These are phyloP conservation scores for Hansenula anomala DNA, from an alignment of 1,139 yeast species.

Conservation along the genomic window DNA sequence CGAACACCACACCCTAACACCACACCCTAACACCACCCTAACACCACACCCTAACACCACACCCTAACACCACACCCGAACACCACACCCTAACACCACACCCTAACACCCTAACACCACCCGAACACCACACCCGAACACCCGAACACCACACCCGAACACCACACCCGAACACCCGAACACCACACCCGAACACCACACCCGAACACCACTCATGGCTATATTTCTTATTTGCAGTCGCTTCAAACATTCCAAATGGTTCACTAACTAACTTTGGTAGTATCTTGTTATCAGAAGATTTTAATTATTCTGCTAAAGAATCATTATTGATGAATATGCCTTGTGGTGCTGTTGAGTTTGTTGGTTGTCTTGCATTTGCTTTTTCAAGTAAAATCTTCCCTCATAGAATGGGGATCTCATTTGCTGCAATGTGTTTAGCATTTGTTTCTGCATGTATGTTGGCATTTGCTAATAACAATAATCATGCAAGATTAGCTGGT, in stretches of 20 bases:
- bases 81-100: too few relatives aligned
- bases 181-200: too few relatives aligned
- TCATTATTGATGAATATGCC: conserved; percentile 36
- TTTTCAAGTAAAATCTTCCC: conserved; percentile 12
- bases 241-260: conserved; percentile 17
- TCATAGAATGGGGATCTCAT: conserved; percentile 1
- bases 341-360: conserved; percentile 33
- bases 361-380: conserved; percentile 37
- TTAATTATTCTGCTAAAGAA: conserved; percentile 33
- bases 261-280: conserved; percentile 23
- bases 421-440: background rate
- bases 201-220: too few relatives aligned
- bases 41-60: too few relatives aligned
- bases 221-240: conserved; percentile 34
- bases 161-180: too few relatives aligned
- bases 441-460: conserved; percentile 3
- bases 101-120: too few relatives aligned
- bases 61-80: too few relatives aligned
- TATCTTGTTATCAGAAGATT: conserved; percentile 30
- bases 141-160: too few relatives aligned
- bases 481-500: conserved; percentile 4
- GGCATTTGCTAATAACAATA: conserved; percentile 1
- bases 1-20: too few relatives aligned
- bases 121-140: too few relatives aligned
- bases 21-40: too few relatives aligned